Evolutionary conservation across 352 stramenopile species (phyloP), one percentile per base, ranked within the genome.

Genomic region (Paralagenidium karlingii): DNA sequence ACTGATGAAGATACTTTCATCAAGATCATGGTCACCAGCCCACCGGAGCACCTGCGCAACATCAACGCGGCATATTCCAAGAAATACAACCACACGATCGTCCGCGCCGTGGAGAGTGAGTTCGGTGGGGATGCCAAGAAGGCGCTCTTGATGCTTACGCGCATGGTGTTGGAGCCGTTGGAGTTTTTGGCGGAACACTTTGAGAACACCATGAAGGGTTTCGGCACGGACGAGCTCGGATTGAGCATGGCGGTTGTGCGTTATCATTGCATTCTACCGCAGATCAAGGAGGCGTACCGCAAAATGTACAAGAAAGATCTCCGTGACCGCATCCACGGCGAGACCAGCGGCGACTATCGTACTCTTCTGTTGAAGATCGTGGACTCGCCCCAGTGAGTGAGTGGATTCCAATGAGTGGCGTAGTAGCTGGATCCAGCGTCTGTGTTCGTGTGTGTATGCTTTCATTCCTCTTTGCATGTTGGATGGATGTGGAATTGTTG

Each of bases 1-100:
- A 88, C 74, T 19, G 74, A 85, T 21, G 74, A 88, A 37, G 64
- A 56, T 18, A 59, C 61, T 46, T 75, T 34, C 56, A 76, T 77
- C 47, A 60, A 77, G 49, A 49, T 76, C 16, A 15, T 68, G 25
- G 57, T 68, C 13, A 68, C 58, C 7, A 71, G 49, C 21, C 67
- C 70, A 8, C 62, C 63, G 21, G 7, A 84, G 43, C 66, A 82
- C 45, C 24, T 84, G 4, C 53, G 58, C 25, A 47, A 65, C 3
- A 38, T 88, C 20, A 76, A 85, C 51, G 61, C 71, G 26, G 69
- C 63, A 24, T 85, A 85, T 52, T 55, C 57, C 39, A 66, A 67
- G 21, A 82, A 82, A 46, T 77, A 79, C 42, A 66, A 75, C 34
- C 81, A 70, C 57, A 53, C 56, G 15, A 50, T 83, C 27, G 55